Evolutionary conservation across 2,329 filamentous ascomycete species (phyloP), one percentile per base, ranked within the genome.

Genomic region (Fusarium kyushuense): DNA sequence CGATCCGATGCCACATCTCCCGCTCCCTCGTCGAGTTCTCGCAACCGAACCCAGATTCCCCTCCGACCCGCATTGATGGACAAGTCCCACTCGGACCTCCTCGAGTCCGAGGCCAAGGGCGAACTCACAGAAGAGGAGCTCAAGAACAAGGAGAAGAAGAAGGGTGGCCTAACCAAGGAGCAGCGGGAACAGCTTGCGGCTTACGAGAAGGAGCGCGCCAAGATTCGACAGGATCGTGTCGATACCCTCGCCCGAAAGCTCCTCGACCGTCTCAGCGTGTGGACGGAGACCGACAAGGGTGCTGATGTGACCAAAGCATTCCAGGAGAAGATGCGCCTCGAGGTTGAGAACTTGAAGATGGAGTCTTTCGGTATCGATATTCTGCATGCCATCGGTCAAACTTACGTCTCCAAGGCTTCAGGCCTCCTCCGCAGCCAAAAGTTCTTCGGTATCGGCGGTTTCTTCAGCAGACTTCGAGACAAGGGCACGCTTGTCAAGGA

Each of bases 321-420:
- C 84, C 90, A 94, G 78, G 93, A 95, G 78, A 97, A 99, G 87
- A 97, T 92, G 71, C 88, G 90, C 40, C 89, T 98, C 40, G 96
- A 99, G 81, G 93, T 97, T 27, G 96, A 99, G 83, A 97, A 98
- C 77, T 84, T 99, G 73, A 99, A 98, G 86, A 99, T 99, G 93
- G 96, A 99, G 82, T 96, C 92, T 1, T 99, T 99, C 74, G 96
- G 96, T 52, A 86, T 99, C 41, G 96, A 99, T 68, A 98, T 98
- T 72, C 84, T 97, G 48, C 95, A 98, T 79, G 94, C 96, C 45
- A 96, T 99, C 74, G 96, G 96, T 17, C 86, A 92, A 72, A 97
- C 93, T 6, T 99, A 99, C 79, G 81, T 96, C 29, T 89, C 90
- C 78, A 98, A 98, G 81, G 93, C 91, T 5, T 92, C 92, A 2